A percentile compares a stretch with the other conserved stretches of the same genome.
phyloP scores from a whole-genome alignment of 164 flowering plant species.

The Sextonia rubra region DNA sequence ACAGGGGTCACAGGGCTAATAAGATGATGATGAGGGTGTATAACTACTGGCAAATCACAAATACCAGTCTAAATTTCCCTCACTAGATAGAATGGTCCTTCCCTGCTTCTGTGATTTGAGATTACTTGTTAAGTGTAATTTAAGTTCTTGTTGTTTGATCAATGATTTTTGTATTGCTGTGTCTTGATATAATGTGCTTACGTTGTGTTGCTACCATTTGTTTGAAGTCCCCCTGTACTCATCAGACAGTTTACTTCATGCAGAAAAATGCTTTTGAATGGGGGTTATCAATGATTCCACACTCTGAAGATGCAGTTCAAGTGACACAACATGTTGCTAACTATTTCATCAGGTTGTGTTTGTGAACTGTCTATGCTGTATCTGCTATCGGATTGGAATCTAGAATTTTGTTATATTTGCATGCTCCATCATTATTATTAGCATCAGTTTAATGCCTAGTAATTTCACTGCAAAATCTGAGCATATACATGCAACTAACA shows the following conservation, averaged over 20 bases:
- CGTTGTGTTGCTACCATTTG: not conserved
- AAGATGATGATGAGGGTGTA: too few species aligned
- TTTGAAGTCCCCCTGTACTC: too few species aligned
- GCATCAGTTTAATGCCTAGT: too few species aligned
- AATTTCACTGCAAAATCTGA: too few species aligned
- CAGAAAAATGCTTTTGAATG: constrained; percentile 99
- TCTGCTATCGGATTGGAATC: not conserved
- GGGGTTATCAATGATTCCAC: constrained; percentile 87
- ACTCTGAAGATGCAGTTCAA: constrained; percentile 87
- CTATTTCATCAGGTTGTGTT: constrained; percentile 66
- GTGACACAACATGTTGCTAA: constrained; percentile 87
- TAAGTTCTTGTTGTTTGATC: not conserved
- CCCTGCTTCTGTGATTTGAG: not conserved
- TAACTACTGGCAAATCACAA: not conserved
- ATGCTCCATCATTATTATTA: not conserved
- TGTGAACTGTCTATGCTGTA: not conserved
- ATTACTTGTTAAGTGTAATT: too few species aligned
- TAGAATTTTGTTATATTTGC: not conserved
- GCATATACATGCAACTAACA: too few species aligned
- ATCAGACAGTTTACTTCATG: constrained; percentile 11
- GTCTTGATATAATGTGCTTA: not conserved
- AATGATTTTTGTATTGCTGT: not conserved
- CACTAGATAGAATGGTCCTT: not conserved
- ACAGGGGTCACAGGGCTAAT: too few species aligned
- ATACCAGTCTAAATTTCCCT: not conserved